Evolutionary conservation across 140 eudicot species (phyloP), one percentile per base, ranked within the genome.

Genomic region (Ambrosia hybrid): DNA sequence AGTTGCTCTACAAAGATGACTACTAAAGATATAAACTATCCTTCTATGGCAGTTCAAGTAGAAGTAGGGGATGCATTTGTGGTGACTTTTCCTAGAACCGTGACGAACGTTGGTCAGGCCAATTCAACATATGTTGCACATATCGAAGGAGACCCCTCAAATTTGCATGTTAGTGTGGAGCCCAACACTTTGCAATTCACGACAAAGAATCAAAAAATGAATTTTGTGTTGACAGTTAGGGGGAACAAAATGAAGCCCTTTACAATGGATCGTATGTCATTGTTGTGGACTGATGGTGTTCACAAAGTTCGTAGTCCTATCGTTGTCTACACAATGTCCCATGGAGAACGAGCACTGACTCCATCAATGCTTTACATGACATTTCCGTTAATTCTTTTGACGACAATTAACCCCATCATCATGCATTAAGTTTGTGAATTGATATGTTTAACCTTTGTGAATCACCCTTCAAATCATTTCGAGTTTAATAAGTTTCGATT

Each of bases 281-380:
- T 79, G 36, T 37, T 73, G 34, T 79, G 83, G 83, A 65, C 65
- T 3, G 72, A 68, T 68, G 83, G 76, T 4, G 7, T 11, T n/a
- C 76, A 79, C 57, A 43, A 9, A 21, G 83, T 74, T 1, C 71
- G 83, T 1, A 73, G 76, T 45, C 80, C 83, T 2, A 41, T 79
- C 41, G 69, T 79, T 0, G 56, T 74, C 0, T 43, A 73, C 15
- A 62, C 65, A 8, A 61, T 61, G 8, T 51, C 65, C 8, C 7
- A 34, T 6, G 65, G 71, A 17, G 65, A 38, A 17, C 4, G 5
- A 57, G 34, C 61, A 56, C 34, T 9, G 26, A 21, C 46, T 21
- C 13, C n/a, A 26, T 38, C 66, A 58, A 33, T 21, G 30, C 30
- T 21, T 21, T 21, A 21, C 30, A 21, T 21, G 30, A 21, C 30